Base-by-base conservation (phyloP, 1,139 yeast genomes). In the Suhomyces atakaporum region DNA sequence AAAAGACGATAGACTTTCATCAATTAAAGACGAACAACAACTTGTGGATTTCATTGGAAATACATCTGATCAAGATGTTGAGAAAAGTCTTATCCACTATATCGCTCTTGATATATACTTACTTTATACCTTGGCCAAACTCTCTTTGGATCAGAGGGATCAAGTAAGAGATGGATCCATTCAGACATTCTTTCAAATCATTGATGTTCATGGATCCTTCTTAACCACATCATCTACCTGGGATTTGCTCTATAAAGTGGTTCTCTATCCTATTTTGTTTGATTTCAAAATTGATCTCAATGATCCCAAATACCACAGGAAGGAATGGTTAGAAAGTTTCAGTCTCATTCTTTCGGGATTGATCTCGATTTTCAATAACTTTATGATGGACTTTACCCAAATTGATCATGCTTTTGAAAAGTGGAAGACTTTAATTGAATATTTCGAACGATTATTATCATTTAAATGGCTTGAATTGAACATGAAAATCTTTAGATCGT, bases 81-180 rank as follows among this genome's bases (percentile, higher is more conserved):
- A 30, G 15, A 37, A 8, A 27, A 38, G 24, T 20, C 27, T 14
- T 53, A 52, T 16, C 63, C 54, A 54, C 13, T 65, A 62, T 42
- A 47, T 55, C 23, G 53, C 57, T 1, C 60, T 87, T 30, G 86
- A 94, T 80, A 63, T 84, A 24, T 81, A 84, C 46, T 64, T 86
- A 23, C 60, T 88, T 29, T 68, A 74, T 7, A 71, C 79, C 25
- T 62, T 90, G 27, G 80, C 89, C 0, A 71, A 71, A 16, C 73
- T 88, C 19, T 75, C 89, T 0, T 56, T 64, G 20, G 94, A 86
- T 49, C 49, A 69, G 1, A 72, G 96, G 39, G 77, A 84, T 1
- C 95, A 88, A 49, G 96, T 90, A 1, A 72, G 95, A 45, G 88
- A 88, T 53, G 96, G 96, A 2, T 81, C 96, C 0, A 76, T 88